Evolutionary conservation across 106 monocot genomes (phyloP).

Genomic region (Hemerocallis citrina): DNA sequence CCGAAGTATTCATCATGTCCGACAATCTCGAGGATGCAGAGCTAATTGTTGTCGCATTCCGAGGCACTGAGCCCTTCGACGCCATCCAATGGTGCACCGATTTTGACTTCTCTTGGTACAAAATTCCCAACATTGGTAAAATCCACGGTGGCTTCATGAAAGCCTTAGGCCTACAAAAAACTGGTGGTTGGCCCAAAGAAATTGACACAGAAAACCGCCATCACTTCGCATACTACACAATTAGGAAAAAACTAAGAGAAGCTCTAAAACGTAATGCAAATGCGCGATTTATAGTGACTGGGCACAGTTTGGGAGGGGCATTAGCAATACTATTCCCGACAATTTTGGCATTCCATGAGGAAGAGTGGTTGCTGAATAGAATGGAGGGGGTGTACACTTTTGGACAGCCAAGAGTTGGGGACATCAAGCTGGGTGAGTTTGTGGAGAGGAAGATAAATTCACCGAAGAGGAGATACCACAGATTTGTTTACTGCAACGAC

Average conservation of each 20-base stretch:
- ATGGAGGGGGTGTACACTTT: constrained; percentile 60
- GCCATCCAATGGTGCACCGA: constrained; percentile 59
- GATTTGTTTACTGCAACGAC: constrained; percentile 70
- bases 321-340: constrained; percentile 60
- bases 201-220: background rate
- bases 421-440: constrained; percentile 34
- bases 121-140: constrained; percentile 44
- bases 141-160: constrained; percentile 80
- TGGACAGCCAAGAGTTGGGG: constrained; percentile 82
- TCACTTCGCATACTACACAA: constrained; percentile 45
- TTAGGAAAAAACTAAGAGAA: constrained; percentile 32
- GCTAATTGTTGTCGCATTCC: constrained; percentile 54
- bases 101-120: constrained; percentile 74
- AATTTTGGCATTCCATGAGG: constrained; percentile 41
- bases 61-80: constrained; percentile 67
- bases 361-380: constrained; percentile 31
- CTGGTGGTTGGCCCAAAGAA: constrained; percentile 27
- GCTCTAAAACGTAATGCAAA: constrained; percentile 19
- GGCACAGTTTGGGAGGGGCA: constrained; percentile 83
- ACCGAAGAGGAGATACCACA: constrained; percentile 21
- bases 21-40: constrained; percentile 32
- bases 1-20: constrained; percentile 55
- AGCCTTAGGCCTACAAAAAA: constrained; percentile 50
- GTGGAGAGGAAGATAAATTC: constrained; percentile 3
- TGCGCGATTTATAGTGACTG: constrained; percentile 46